Evolutionary conservation across 805 yeast genomes (phyloP).

Genomic region (Wickerhamomyces strasburgensis): DNA sequence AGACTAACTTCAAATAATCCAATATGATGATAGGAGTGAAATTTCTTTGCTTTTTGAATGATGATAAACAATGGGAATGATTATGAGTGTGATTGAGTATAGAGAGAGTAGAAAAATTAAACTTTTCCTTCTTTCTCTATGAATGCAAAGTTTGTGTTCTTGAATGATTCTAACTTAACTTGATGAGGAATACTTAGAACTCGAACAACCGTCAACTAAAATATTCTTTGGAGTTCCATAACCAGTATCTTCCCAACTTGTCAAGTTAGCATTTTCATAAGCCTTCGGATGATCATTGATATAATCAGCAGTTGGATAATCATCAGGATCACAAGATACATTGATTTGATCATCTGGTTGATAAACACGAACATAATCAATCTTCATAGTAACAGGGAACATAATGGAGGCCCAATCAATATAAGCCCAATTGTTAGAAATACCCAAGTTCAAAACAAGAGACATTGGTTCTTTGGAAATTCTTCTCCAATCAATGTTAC

Average conservation of each 20-base stretch:
- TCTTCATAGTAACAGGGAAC: conserved; percentile 72
- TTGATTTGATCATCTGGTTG: conserved; percentile 65
- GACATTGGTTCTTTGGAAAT: conserved; percentile 93
- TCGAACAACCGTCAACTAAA: conserved; percentile 46
- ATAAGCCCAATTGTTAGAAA: conserved; percentile 89
- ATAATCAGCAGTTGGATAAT: conserved; percentile 81
- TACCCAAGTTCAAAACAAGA: conserved; percentile 78
- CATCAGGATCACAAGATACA: conserved; percentile 81
- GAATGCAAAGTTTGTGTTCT: no score
- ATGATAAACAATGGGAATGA: no score
- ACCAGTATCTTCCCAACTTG: conserved; percentile 75
- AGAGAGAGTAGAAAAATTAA: no score
- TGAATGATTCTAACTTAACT: no score
- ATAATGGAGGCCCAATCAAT: conserved; percentile 80
- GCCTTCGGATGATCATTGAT: conserved; percentile 66
- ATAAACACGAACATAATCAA: conserved; percentile 89
- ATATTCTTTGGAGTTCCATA: conserved; percentile 61
- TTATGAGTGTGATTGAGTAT: no score
- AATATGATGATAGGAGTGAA: no score
- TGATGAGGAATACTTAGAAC: conserved; percentile 24
- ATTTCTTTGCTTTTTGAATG: no score
- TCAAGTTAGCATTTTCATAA: conserved; percentile 62
- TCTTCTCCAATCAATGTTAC: conserved; percentile 80
- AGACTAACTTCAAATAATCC: no score
- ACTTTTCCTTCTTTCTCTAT: no score